These are phyloP conservation scores for Sclerotinia glacialis DNA, from an alignment of 2,329 filamentous ascomycete genomes.

Conservation along the genomic window DNA sequence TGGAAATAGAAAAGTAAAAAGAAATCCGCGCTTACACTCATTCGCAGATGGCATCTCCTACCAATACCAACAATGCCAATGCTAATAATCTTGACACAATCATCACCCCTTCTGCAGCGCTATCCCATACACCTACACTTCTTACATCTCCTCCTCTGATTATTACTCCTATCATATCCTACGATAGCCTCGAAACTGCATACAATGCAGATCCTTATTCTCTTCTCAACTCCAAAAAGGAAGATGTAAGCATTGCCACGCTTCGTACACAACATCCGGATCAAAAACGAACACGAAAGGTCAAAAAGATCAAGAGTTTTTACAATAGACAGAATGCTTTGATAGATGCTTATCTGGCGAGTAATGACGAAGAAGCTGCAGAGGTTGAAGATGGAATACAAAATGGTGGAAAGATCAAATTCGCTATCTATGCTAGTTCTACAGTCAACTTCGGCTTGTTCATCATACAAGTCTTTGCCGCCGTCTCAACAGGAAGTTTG, in stretches of 20 bases:
- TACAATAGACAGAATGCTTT: slow-evolving; percentile 49
- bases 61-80: not conserved
- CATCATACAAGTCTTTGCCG: slow-evolving; percentile 82
- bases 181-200: not conserved
- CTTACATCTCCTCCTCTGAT: not conserved
- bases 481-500: slow-evolving; percentile 81
- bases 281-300: slow-evolving; percentile 38
- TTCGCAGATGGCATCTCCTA: slow-evolving; percentile 7
- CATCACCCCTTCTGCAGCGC: not conserved
- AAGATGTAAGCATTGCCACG: slow-evolving; percentile 43
- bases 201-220: slow-evolving; percentile 40
- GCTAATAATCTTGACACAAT: not conserved
- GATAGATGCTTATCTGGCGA: slow-evolving; percentile 53
- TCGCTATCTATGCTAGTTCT: slow-evolving; percentile 64
- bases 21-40: not conserved
- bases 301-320: slow-evolving; percentile 46
- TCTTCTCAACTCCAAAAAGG: slow-evolving; percentile 37
- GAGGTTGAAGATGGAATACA: slow-evolving; percentile 48
- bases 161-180: slow-evolving; percentile 3
- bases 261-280: slow-evolving; percentile 50
- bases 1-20: not conserved
- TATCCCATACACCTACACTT: not conserved
- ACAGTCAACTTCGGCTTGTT: slow-evolving; percentile 78
- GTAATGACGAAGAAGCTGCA: slow-evolving; percentile 53
- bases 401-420: slow-evolving; percentile 22